Evolutionary conservation across 306 rosid species (phyloP), one percentile per base, ranked within the genome.

Genomic region (Glycine tomentella): DNA sequence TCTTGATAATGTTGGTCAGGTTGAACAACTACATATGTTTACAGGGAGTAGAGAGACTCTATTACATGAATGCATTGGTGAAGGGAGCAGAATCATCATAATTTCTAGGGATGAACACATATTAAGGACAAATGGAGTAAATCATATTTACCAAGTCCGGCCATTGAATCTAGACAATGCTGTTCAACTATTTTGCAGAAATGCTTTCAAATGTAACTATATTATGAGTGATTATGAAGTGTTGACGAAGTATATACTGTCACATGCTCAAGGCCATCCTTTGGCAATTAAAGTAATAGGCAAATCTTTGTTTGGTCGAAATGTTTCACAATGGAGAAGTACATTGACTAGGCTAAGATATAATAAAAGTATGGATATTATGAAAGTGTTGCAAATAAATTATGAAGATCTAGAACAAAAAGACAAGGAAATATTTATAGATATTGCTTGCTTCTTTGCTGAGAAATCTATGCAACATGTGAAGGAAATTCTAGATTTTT

Each of bases 251-350:
- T 6, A 0, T 16, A 12, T 44, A 42, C 9, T 72, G 3, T 9
- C 20, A 36, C 42, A 80, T 80, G 65, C 55, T 50, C 45, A 61
- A 34, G 78, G 72, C 13, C 83, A 46, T 71, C 83, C 83, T 2
- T 38, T 80, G 3, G 78, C 49, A 61, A 49, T 80, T 33, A 14
- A 61, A 49, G 65, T 80, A n/a, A 17, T 72, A 42, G 83, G 83
- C 1, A 61, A 78, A 2, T 61, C 20, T 50, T 10, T 80, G 44
- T 50, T 4, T 62, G 34, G 9, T 0, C 17, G 11, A 40, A 9
- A 11, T 12, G 16, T 16, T 31, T 20, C 56, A 9, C 9, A 71
- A 9, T 72, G 83, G 83, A 13, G 2, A 13, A 63, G 45, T 61
- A 46, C 51, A 61, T 17, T 80, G 13, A 45, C 14, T 7, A 80